phyloP scores from a whole-genome alignment of 306 rosid genomes.

The Bauhinia variegata region DNA sequence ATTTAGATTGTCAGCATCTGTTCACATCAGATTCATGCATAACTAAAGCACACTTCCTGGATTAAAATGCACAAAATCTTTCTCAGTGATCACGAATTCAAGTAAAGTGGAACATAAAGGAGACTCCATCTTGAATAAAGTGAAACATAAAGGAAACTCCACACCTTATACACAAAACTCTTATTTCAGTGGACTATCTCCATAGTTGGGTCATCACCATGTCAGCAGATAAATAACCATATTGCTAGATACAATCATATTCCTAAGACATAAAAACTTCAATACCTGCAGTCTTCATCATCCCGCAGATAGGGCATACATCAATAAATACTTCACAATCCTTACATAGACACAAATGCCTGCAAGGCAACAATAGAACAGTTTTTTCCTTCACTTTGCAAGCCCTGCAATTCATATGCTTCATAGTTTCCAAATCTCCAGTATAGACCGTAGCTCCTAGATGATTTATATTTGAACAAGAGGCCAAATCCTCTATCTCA shows the following conservation, averaged over 20 bases:
- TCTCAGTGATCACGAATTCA: too few relatives aligned
- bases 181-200: background rate
- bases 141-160: too few relatives aligned
- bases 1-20: too few relatives aligned
- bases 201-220: background rate
- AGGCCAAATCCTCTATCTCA: slow-evolving; percentile 44
- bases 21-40: too few relatives aligned
- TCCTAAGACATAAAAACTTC: slow-evolving; percentile 32
- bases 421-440: background rate
- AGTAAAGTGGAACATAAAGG: too few relatives aligned
- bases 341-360: slow-evolving; percentile 46
- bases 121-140: too few relatives aligned
- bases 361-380: slow-evolving; percentile 43
- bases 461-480: slow-evolving; percentile 22
- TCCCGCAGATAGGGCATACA: slow-evolving; percentile 37
- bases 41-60: too few relatives aligned
- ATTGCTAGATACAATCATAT: background rate
- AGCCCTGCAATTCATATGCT: slow-evolving; percentile 37
- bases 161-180: too few relatives aligned
- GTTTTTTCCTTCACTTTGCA: slow-evolving; percentile 37
- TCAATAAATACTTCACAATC: slow-evolving; percentile 41
- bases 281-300: slow-evolving; percentile 35
- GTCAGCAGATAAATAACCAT: background rate
- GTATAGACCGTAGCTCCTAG: background rate
- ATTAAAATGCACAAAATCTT: too few relatives aligned